Evolutionary conservation across 306 rosid species (phyloP).

Genomic region (Phaseolus lunatus): DNA sequence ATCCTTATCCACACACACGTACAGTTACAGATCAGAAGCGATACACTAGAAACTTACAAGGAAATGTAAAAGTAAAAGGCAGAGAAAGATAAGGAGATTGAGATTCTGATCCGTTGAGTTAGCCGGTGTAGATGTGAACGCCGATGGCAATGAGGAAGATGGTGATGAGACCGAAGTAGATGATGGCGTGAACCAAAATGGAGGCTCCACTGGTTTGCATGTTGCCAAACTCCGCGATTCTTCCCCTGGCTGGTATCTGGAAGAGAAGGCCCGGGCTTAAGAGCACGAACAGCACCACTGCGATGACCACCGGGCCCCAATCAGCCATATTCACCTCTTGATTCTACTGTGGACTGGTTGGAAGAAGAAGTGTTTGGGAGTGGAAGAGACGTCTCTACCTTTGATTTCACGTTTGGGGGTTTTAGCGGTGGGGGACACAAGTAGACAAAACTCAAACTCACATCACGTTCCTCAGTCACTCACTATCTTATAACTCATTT

Average conservation of each 20-base stretch:
- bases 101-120: neutral
- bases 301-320: constrained; percentile 86
- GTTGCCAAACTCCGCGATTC: constrained; percentile 68
- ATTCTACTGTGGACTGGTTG: neutral
- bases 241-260: constrained; percentile 71
- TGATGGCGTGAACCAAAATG: constrained; percentile 75
- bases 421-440: neutral
- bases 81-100: neutral
- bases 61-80: neutral
- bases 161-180: constrained; percentile 86
- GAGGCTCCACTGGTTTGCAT: constrained; percentile 84
- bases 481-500: neutral
- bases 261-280: constrained; percentile 75
- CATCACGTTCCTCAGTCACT: constrained; percentile 7
- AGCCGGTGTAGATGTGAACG: constrained; percentile 75
- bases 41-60: neutral
- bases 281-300: constrained; percentile 76
- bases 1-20: neutral
- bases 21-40: no score
- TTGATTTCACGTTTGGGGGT: neutral
- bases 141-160: constrained; percentile 75
- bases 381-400: neutral
- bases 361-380: neutral
- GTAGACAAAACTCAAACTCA: neutral
- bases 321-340: constrained; percentile 61